Evolutionary conservation across 371 early-diverging fungal species (phyloP), one percentile per base, ranked within the genome.

Genomic region (Racocetra persica): DNA sequence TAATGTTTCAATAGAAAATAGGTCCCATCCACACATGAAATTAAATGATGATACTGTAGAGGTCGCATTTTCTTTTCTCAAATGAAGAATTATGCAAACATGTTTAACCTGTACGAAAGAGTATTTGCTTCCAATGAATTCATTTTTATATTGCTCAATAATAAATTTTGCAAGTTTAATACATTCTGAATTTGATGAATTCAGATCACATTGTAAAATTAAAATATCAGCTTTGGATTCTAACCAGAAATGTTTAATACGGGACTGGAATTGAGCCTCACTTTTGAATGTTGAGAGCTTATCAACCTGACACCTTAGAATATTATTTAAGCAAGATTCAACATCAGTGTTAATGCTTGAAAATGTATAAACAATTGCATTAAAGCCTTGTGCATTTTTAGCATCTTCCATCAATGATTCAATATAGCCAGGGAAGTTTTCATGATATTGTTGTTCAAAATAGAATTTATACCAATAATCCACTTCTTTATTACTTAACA

Each of bases 21-120:
- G 77, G 16, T 80, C 32, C 80, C 80, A 80, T 8, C 73, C 80
- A 63, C 80, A 72, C 63, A 80, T 70, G 32, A 80, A 80, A 54
- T 80, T 73, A 38, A 70, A 80, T 10, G 51, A 63, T 45, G 28
- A 36, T 51, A 49, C 2, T n/a, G n/a, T 63, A 2, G 45, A 22
- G 24, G 11, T 14, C 16, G 66, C 49, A 6, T 72, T n/a, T 22
- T 59, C 59, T 59, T 59, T 24, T 22, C 18, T 59, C 20, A 38
- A 54, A 80, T 80, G 80, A 49, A 80, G 63, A 41, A 80, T 80
- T 11, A 80, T 80, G 49, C 72, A 80, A n/a, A 38, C 80, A 73
- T 73, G 74, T 63, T 80, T 80, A 1, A 18, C 10, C 28, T n/a
- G 20, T 18, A 54, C 28, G 18, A 52, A 20, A 18, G 18, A 59